phyloP scores from a whole-genome alignment of 352 stramenopile species.

The Phytophthora nicotianae region DNA sequence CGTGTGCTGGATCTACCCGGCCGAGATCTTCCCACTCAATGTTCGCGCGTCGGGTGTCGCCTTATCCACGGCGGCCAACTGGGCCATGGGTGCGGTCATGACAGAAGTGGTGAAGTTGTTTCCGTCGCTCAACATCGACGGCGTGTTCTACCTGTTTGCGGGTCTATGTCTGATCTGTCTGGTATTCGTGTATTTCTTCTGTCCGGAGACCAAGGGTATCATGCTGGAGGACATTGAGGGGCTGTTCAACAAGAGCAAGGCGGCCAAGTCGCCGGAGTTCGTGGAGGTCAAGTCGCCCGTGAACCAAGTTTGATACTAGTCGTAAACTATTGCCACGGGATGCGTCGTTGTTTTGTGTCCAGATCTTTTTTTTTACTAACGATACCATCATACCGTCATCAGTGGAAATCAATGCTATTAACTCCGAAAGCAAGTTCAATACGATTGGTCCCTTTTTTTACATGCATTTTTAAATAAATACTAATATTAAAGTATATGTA shows the following conservation, averaged over 20 bases:
- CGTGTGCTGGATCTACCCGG: constrained; percentile 48
- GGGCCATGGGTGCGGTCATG: constrained; percentile 59
- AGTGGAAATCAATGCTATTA: too few relatives aligned
- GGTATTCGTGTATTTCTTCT: constrained; percentile 53
- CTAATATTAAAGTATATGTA: too few relatives aligned
- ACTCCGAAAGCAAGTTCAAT: too few relatives aligned
- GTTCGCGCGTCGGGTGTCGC: constrained; percentile 51
- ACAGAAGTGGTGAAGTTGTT: constrained; percentile 59
- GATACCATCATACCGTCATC: too few relatives aligned
- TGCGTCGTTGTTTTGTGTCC: too few relatives aligned
- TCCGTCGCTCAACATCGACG: constrained; percentile 47
- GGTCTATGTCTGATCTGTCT: constrained; percentile 40
- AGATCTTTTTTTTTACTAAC: too few relatives aligned
- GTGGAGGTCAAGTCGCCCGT: constrained; percentile 40
- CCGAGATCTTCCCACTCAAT: constrained; percentile 43
- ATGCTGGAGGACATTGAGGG: constrained; percentile 64
- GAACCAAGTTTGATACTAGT: too few relatives aligned
- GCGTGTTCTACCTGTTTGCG: constrained; percentile 59
- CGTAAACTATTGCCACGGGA: too few relatives aligned
- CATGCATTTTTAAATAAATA: too few relatives aligned
- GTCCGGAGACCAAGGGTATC: constrained; percentile 55
- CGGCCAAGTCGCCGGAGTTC: constrained; percentile 24
- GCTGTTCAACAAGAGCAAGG: constrained; percentile 53
- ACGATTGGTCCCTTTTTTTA: too few relatives aligned
- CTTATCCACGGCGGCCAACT: constrained; percentile 58